Conservation (phyloP, 2,329 filamentous ascomycete genomes). For the Ilyonectria mors-panacis region DNA sequence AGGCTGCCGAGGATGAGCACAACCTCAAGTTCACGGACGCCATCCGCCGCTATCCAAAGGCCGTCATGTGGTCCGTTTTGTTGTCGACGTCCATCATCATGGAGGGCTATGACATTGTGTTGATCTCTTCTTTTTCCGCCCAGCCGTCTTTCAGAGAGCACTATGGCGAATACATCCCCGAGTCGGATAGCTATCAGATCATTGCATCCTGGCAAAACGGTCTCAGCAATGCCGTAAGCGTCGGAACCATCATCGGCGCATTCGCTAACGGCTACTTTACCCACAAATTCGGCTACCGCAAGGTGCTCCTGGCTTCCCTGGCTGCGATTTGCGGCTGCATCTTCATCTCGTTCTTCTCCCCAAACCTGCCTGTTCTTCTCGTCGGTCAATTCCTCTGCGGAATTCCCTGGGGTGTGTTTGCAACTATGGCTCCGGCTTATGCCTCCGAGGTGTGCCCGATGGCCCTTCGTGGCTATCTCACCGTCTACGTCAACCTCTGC, state of each 20-base stretch:
- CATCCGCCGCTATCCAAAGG: conserved; percentile 20
- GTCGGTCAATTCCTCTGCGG: conserved; percentile 18
- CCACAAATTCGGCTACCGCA: conserved; percentile 15
- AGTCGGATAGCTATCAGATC: background rate
- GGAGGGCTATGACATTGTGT: conserved; percentile 25
- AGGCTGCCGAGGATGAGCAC: conserved; percentile 15
- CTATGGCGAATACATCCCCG: conserved; percentile 10
- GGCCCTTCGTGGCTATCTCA: conserved; percentile 22
- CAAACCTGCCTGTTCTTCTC: conserved; percentile 7
- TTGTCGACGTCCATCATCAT: conserved; percentile 27
- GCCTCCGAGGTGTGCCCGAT: conserved; percentile 26
- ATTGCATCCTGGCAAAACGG: conserved; percentile 16
- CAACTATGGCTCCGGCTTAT: conserved; percentile 16
- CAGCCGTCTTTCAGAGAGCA: conserved; percentile 19
- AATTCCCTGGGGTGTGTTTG: conserved; percentile 20
- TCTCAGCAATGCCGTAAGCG: conserved; percentile 8
- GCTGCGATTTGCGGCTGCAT: conserved; percentile 13
- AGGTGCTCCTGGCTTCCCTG: background rate
- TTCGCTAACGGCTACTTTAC: conserved; percentile 21
- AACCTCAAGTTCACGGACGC: conserved; percentile 6
- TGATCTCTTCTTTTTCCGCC: conserved; percentile 23
- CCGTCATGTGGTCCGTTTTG: conserved; percentile 22
- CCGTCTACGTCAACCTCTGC: conserved; percentile 27
- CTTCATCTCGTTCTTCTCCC: conserved; percentile 20
- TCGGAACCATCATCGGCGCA: conserved; percentile 16